phyloP scores from a whole-genome alignment of 2,329 filamentous ascomycete genomes.

The Leptographium radiaticola region DNA sequence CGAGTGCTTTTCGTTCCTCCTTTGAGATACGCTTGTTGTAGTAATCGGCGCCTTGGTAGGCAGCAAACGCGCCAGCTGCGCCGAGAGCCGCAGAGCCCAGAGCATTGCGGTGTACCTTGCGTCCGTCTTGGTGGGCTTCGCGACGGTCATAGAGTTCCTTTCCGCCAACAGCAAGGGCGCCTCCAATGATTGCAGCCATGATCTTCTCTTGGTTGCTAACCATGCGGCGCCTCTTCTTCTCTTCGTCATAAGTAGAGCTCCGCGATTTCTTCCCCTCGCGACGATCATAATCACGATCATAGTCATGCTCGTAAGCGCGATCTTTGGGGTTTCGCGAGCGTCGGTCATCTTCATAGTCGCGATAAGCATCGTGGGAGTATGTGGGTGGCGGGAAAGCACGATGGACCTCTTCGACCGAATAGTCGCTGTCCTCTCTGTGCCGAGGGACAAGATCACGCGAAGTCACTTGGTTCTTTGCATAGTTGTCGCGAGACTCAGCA shows the following conservation, averaged over 20 bases:
- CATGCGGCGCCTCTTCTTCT: constrained; percentile 34
- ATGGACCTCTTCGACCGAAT: constrained; percentile 68
- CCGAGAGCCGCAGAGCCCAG: constrained; percentile 48
- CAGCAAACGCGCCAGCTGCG: constrained; percentile 50
- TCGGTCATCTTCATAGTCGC: constrained; percentile 42
- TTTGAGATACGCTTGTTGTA: constrained; percentile 47
- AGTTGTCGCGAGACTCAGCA: constrained; percentile 37
- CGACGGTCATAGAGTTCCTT: constrained; percentile 54
- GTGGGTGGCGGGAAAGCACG: constrained; percentile 72
- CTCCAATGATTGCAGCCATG: constrained; percentile 51
- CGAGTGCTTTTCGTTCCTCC: constrained; percentile 39
- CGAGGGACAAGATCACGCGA: constrained; percentile 43
- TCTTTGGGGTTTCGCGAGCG: constrained; percentile 26
- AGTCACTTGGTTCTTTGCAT: constrained; percentile 26
- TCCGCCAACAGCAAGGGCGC: constrained; percentile 49
- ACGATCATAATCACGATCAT: constrained; percentile 33
- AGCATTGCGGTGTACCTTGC: constrained; percentile 40
- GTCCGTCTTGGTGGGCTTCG: constrained; percentile 38
- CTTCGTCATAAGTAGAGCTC: constrained; percentile 44
- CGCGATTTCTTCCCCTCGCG: constrained; percentile 39
- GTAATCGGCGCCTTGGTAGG: constrained; percentile 48
- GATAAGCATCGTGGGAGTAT: constrained; percentile 39
- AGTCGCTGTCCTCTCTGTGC: constrained; percentile 57
- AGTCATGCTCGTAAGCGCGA: constrained; percentile 30
- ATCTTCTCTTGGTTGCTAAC: constrained; percentile 53